Evolutionary conservation across 2,329 filamentous ascomycete genomes (phyloP).

Genomic region (Aspergillus bombycis): DNA sequence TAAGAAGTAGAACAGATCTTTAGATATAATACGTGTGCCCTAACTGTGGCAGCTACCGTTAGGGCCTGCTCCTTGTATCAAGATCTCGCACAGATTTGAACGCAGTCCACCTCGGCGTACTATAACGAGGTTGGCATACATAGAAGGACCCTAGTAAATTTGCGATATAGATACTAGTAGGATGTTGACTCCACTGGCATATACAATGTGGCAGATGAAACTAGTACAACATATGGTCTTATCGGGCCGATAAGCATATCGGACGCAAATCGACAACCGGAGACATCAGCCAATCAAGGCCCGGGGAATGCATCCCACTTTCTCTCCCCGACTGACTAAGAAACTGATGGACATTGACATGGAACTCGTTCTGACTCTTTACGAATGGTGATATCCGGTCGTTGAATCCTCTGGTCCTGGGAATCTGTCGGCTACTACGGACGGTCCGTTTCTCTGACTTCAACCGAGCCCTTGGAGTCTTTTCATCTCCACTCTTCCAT

Average conservation of each 20-base stretch:
- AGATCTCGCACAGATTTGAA: too few species aligned
- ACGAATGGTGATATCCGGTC: background rate
- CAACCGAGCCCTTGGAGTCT: slow-evolving; percentile 3
- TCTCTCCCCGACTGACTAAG: slow-evolving; percentile 2
- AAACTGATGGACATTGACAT: background rate
- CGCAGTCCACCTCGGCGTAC: too few species aligned
- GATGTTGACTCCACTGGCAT: too few species aligned
- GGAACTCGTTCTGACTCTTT: background rate
- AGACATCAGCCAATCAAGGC: background rate
- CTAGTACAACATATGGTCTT: too few species aligned
- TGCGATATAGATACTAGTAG: too few species aligned
- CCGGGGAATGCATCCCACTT: background rate
- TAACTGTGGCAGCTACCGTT: background rate
- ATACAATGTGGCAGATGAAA: too few species aligned
- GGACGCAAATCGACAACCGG: background rate
- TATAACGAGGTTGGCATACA: too few species aligned
- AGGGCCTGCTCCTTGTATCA: too few species aligned
- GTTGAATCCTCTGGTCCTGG: background rate
- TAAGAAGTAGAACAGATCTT: background rate
- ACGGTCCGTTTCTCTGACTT: background rate
- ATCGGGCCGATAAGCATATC: background rate
- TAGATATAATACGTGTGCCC: background rate
- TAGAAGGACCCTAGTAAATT: too few species aligned
- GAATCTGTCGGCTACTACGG: background rate
- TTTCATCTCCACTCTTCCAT: slow-evolving; percentile 11